A percentile compares a stretch with the other conserved stretches of the same genome.
These are phyloP conservation scores for Cladosporium sp. DNA, from an alignment of 2,329 filamentous ascomycete species.

Conservation along the genomic window DNA sequence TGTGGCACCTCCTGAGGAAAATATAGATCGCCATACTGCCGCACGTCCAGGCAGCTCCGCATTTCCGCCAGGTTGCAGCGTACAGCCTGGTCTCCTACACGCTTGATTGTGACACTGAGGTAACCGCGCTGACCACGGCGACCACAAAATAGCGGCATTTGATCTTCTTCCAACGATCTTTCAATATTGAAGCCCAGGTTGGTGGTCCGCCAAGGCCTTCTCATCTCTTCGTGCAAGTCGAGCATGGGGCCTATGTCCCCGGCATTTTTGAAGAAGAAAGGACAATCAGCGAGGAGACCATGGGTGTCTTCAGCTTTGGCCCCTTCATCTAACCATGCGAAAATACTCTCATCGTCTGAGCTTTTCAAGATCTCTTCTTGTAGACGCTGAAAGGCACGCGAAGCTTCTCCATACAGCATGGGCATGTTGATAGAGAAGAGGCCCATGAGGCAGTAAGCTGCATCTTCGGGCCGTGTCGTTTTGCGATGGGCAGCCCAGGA, in stretches of 20 bases:
- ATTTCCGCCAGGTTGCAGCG: not conserved
- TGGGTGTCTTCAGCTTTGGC: not conserved
- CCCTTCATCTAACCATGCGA: slow-evolving; percentile 17
- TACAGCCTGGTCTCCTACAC: not conserved
- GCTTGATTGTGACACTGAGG: not conserved
- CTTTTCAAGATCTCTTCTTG: slow-evolving; percentile 23
- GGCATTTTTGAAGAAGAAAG: not conserved
- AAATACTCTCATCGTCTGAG: slow-evolving; percentile 21
- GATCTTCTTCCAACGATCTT: not conserved
- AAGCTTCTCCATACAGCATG: slow-evolving; percentile 22
- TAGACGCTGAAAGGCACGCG: slow-evolving; percentile 20
- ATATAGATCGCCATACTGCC: not conserved
- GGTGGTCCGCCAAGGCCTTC: not conserved
- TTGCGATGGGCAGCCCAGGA: slow-evolving; percentile 19
- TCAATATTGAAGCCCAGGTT: not conserved
- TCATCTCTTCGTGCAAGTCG: not conserved
- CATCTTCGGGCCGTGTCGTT: slow-evolving; percentile 20
- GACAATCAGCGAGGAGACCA: not conserved
- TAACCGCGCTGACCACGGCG: not conserved
- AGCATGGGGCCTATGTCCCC: not conserved
- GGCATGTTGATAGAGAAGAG: slow-evolving; percentile 24
- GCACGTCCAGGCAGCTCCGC: not conserved
- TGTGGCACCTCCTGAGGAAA: not conserved
- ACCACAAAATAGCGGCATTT: not conserved
- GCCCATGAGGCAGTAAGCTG: slow-evolving; percentile 21